Conservation (phyloP, 108 stramenopile species). For the Cylindrotheca fusiformis region DNA sequence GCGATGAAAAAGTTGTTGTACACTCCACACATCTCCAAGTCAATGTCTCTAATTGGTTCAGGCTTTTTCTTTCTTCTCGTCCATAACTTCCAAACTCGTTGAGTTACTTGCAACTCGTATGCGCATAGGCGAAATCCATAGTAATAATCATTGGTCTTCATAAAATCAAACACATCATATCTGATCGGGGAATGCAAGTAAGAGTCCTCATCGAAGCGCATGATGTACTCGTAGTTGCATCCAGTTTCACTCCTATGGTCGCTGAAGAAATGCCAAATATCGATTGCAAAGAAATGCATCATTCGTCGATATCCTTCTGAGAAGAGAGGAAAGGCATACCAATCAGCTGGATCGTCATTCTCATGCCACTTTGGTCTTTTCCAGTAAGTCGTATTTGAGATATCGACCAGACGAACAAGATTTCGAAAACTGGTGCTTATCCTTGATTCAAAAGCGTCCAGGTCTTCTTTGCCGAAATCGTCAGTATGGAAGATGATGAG, state of each 20-base stretch:
- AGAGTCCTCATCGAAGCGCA: constrained; percentile 84
- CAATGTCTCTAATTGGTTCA: constrained; percentile 27
- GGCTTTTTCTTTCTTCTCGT: constrained; percentile 14
- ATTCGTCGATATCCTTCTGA: constrained; percentile 61
- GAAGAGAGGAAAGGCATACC: constrained; percentile 48
- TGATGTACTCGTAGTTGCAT: constrained; percentile 60
- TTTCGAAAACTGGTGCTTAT: constrained; percentile 16
- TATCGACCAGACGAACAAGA: constrained; percentile 29
- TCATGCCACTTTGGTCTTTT: constrained; percentile 34
- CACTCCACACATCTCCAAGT: constrained; percentile 52
- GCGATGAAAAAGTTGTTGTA: constrained; percentile 85
- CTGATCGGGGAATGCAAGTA: constrained; percentile 59
- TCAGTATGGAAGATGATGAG: constrained; percentile 53
- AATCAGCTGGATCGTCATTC: constrained; percentile 34
- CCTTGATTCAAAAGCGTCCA: constrained; percentile 21
- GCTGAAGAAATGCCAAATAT: constrained; percentile 60
- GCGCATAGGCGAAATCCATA: constrained; percentile 74
- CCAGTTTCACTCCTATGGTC: constrained; percentile 22
- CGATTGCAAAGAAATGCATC: constrained; percentile 79
- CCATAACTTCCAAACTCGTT: constrained; percentile 38
- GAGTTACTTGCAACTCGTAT: constrained; percentile 56
- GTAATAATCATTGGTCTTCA: constrained; percentile 41
- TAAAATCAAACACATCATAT: constrained; percentile 74
- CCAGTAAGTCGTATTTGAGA: constrained; percentile 39
- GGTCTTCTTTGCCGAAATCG: constrained; percentile 36